Percentiles rank a stretch among this genome's conserved stretches.
Conservation (phyloP, 2,329 filamentous ascomycete species). For the Nemania sp. region DNA sequence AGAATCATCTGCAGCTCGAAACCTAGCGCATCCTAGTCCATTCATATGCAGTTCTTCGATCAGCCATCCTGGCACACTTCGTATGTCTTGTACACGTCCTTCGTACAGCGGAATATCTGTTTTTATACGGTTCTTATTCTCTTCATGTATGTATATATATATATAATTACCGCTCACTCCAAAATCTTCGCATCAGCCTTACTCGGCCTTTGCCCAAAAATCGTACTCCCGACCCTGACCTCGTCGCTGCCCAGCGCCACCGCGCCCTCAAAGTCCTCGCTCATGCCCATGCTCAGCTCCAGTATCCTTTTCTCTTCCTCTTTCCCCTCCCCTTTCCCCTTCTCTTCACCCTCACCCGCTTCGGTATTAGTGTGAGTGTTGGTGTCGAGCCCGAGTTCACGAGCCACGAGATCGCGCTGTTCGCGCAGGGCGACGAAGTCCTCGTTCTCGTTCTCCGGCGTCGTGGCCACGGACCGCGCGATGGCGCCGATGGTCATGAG, state of each 20-base stretch:
- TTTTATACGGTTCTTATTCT: too few species aligned
- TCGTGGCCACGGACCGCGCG: constrained; percentile 75
- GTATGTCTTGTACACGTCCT: too few species aligned
- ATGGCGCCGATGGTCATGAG: constrained; percentile 98
- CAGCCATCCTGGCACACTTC: too few species aligned
- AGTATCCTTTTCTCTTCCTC: constrained; percentile 51
- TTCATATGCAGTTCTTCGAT: too few species aligned
- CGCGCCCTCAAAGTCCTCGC: constrained; percentile 90
- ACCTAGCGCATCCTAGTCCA: too few species aligned
- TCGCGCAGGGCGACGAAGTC: constrained; percentile 75
- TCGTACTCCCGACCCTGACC: constrained; percentile 89
- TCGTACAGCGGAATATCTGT: too few species aligned
- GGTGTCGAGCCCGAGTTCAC: constrained; percentile 58
- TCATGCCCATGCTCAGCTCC: constrained; percentile 99
- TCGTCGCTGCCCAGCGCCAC: constrained; percentile 82
- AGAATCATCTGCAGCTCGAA: too few species aligned
- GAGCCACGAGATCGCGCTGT: constrained; percentile 70
- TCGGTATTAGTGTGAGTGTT: too few species aligned
- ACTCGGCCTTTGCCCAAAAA: constrained; percentile 82
- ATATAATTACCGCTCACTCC: constrained; percentile 25
- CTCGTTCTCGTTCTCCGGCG: constrained; percentile 81
- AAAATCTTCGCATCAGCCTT: constrained; percentile 77
- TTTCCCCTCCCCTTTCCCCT: background rate
- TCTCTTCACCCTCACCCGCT: too few species aligned
- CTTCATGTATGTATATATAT: too few species aligned